A percentile compares a stretch with the other conserved stretches of the same genome.
These are phyloP conservation scores for Cladophialophora immunda DNA, from an alignment of 2,329 filamentous ascomycete species.

Conservation along the genomic window DNA sequence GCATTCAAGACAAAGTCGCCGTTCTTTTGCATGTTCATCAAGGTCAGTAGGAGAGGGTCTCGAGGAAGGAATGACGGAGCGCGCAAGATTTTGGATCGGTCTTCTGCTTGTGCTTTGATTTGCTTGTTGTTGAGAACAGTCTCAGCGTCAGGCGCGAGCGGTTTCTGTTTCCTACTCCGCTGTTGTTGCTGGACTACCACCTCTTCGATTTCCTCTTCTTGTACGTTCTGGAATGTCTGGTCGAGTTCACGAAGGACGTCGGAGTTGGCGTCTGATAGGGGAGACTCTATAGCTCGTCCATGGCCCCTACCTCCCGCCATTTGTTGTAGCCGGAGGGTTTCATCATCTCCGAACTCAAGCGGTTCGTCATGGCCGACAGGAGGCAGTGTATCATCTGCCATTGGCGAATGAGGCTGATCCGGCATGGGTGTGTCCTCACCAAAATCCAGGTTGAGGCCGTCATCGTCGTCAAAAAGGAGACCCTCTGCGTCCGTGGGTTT, in stretches of 20 bases:
- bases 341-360: constrained; percentile 55
- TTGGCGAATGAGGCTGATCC: constrained; percentile 45
- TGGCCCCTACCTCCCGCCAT: constrained; percentile 44
- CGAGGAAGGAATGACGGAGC: constrained; percentile 83
- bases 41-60: constrained; percentile 83
- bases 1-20: constrained; percentile 90
- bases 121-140: constrained; percentile 79
- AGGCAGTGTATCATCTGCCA: constrained; percentile 64
- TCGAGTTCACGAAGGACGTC: constrained; percentile 69
- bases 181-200: constrained; percentile 70
- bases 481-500: constrained; percentile 69
- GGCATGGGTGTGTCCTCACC: constrained; percentile 56
- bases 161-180: constrained; percentile 79
- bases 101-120: constrained; percentile 85
- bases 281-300: constrained; percentile 59
- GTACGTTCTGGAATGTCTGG: constrained; percentile 66
- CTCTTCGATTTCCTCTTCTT: constrained; percentile 60
- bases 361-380: constrained; percentile 61
- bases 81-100: constrained; percentile 86
- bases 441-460: constrained; percentile 61
- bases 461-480: constrained; percentile 61
- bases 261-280: constrained; percentile 62
- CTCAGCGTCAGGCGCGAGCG: constrained; percentile 81
- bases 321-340: constrained; percentile 55
- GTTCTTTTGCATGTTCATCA: constrained; percentile 91